Percentiles rank a stretch among this genome's conserved stretches.
These are phyloP conservation scores for Aspergillus piperis DNA, from an alignment of 2,329 filamentous ascomycete genomes.

Conservation along the genomic window DNA sequence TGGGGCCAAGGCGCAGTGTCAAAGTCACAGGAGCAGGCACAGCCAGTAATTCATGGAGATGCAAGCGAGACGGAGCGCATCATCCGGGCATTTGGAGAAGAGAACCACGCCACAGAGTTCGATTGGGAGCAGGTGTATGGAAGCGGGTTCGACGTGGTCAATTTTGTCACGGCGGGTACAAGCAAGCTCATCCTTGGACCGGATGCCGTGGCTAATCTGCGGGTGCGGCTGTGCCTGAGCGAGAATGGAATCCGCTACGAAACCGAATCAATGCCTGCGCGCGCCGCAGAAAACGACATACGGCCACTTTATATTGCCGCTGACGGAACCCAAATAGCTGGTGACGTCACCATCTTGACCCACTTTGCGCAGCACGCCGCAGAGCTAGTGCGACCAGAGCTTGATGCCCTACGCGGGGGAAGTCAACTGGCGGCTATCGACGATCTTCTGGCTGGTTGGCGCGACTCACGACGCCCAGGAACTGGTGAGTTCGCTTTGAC, in stretches of 20 bases:
- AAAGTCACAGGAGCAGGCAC: slow-evolving; percentile 65
- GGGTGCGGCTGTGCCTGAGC: slow-evolving; percentile 39
- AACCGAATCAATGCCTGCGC: slow-evolving; percentile 6
- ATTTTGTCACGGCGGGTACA: slow-evolving; percentile 45
- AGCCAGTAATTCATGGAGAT: slow-evolving; percentile 68
- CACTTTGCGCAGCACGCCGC: slow-evolving; percentile 30
- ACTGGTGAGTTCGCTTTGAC: slow-evolving; percentile 14
- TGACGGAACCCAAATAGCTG: slow-evolving; percentile 31
- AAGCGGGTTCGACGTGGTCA: slow-evolving; percentile 74
- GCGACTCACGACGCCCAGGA: slow-evolving; percentile 20
- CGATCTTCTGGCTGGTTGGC: slow-evolving; percentile 33
- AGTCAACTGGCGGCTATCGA: slow-evolving; percentile 31
- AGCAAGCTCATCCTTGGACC: slow-evolving; percentile 35
- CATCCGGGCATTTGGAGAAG: slow-evolving; percentile 76
- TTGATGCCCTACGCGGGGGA: slow-evolving; percentile 32
- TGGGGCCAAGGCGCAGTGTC: slow-evolving; percentile 88
- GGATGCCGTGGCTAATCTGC: slow-evolving; percentile 39
- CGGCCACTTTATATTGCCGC: slow-evolving; percentile 32
- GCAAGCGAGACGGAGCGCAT: slow-evolving; percentile 63
- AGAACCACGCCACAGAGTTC: slow-evolving; percentile 74
- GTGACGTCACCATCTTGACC: slow-evolving; percentile 35
- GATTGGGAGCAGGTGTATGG: slow-evolving; percentile 77
- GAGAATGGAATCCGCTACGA: slow-evolving; percentile 44
- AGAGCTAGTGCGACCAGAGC: slow-evolving; percentile 27
- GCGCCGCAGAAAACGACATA: background rate